A percentile compares a stretch with the other conserved stretches of the same genome.
phyloP scores from a whole-genome alignment of 352 stramenopile genomes.

The Phytophthora idaei region DNA sequence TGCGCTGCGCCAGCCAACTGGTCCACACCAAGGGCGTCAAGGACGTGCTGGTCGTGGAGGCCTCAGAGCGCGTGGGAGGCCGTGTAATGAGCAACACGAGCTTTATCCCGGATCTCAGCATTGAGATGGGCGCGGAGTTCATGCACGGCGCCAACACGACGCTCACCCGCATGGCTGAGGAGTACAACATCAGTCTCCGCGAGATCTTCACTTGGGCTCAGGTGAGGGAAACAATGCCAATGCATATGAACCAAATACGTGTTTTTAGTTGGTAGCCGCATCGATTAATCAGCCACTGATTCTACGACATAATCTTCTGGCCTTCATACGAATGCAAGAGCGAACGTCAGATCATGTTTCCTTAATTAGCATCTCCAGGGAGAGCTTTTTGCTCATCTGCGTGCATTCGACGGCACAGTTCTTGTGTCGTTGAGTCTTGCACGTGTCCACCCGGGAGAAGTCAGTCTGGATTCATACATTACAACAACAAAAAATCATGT shows the following conservation, averaged over 20 bases:
- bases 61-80: conserved; percentile 63
- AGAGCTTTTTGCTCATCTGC: conserved; percentile 38
- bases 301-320: conserved; percentile 74
- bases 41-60: conserved; percentile 81
- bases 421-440: conserved; percentile 69
- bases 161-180: conserved; percentile 67
- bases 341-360: conserved; percentile 67
- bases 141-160: conserved; percentile 80
- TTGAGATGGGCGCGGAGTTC: conserved; percentile 80
- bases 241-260: conserved; percentile 11
- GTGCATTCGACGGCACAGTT: conserved; percentile 78
- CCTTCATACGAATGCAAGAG: conserved; percentile 91
- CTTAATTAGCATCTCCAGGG: conserved; percentile 87
- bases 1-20: conserved; percentile 72
- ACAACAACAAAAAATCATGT: background rate
- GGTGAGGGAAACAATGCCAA: conserved; percentile 39
- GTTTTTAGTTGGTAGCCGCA: conserved; percentile 40
- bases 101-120: conserved; percentile 75
- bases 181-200: conserved; percentile 68
- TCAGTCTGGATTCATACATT: conserved; percentile 90
- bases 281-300: conserved; percentile 92
- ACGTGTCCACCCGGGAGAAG: conserved; percentile 74
- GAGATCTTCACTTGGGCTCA: conserved; percentile 90
- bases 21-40: conserved; percentile 55
- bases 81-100: conserved; percentile 65